These are phyloP conservation scores for Knoxia roxburghii DNA, from an alignment of 257 asterid species.

Conservation along the genomic window DNA sequence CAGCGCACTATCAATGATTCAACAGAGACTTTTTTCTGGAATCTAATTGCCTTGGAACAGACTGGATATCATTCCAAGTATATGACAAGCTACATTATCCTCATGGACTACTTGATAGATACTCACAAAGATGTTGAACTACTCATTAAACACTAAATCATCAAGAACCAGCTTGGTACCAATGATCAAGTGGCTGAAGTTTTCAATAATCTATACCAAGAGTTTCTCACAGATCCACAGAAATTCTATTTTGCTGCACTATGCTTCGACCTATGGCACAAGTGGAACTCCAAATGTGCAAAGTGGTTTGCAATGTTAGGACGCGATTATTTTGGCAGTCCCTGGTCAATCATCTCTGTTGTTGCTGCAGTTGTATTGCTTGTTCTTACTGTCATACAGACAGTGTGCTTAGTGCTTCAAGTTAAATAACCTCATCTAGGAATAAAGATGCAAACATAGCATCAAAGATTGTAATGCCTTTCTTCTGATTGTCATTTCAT, in stretches of 20 bases:
- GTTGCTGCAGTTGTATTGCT: slow-evolving; percentile 8
- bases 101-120: slow-evolving; percentile 32
- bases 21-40: slow-evolving; percentile 26
- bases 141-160: slow-evolving; percentile 9
- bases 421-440: background rate
- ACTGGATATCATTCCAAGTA: slow-evolving; percentile 15
- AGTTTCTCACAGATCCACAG: slow-evolving; percentile 13
- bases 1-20: slow-evolving; percentile 14
- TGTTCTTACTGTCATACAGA: slow-evolving; percentile 13
- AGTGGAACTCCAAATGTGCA: slow-evolving; percentile 2
- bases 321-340: slow-evolving; percentile 20
- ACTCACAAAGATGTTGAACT: slow-evolving; percentile 22
- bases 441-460: too few species aligned
- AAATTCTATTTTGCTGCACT: slow-evolving; percentile 21
- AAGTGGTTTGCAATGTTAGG: slow-evolving; percentile 16
- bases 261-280: slow-evolving; percentile 17
- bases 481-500: too few species aligned
- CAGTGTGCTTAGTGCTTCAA: slow-evolving; percentile 7
- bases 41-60: slow-evolving; percentile 30
- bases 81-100: slow-evolving; percentile 28
- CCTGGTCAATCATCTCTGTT: slow-evolving; percentile 16
- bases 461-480: too few species aligned
- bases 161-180: slow-evolving; percentile 15
- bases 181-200: slow-evolving; percentile 20
- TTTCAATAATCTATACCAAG: slow-evolving; percentile 30